A percentile compares a stretch with the other conserved stretches of the same genome.
These are phyloP conservation scores for Cenococcum geophilum DNA, from an alignment of 495 filamentous ascomycete genomes.

Conservation along the genomic window DNA sequence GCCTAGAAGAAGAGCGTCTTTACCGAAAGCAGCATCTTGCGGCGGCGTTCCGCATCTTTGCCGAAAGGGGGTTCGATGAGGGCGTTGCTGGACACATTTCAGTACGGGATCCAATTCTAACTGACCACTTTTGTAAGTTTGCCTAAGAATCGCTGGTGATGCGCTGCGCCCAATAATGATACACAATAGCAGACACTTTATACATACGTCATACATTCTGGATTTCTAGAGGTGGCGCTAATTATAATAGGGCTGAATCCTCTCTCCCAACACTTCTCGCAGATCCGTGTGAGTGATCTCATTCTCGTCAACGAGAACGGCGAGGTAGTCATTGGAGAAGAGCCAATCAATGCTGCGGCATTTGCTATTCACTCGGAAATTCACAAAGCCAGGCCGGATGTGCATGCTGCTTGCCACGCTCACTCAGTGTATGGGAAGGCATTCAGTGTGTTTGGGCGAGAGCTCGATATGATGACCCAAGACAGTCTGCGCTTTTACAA, in stretches of 20 bases:
- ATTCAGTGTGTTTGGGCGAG: slow-evolving; percentile 48
- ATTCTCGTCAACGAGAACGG: slow-evolving; percentile 51
- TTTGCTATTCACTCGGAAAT: slow-evolving; percentile 61
- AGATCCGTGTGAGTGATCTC: slow-evolving; percentile 49
- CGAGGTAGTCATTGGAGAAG: slow-evolving; percentile 46
- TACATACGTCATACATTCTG: not conserved
- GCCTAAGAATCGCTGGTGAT: not conserved
- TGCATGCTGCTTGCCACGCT: slow-evolving; percentile 51
- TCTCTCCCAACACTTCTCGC: slow-evolving; percentile 53
- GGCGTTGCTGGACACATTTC: slow-evolving; percentile 62
- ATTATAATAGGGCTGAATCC: slow-evolving; percentile 43
- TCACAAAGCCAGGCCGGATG: slow-evolving; percentile 49
- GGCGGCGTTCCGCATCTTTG: slow-evolving; percentile 66
- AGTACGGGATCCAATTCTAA: slow-evolving; percentile 46
- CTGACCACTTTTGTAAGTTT: slow-evolving; percentile 44
- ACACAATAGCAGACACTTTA: not conserved
- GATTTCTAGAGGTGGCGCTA: not conserved
- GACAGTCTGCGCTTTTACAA: slow-evolving; percentile 63
- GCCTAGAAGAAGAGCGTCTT: slow-evolving; percentile 53
- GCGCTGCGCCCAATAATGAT: not conserved
- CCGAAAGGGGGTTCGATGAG: slow-evolving; percentile 62
- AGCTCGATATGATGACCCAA: slow-evolving; percentile 61
- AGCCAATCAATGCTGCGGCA: slow-evolving; percentile 58
- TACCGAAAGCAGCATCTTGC: slow-evolving; percentile 69
- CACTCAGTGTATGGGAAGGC: slow-evolving; percentile 50